A percentile compares a stretch with the other conserved stretches of the same genome.
Evolutionary conservation across 176 grass and related monocot genomes (phyloP).

Genomic region (Triticum monococcum): DNA sequence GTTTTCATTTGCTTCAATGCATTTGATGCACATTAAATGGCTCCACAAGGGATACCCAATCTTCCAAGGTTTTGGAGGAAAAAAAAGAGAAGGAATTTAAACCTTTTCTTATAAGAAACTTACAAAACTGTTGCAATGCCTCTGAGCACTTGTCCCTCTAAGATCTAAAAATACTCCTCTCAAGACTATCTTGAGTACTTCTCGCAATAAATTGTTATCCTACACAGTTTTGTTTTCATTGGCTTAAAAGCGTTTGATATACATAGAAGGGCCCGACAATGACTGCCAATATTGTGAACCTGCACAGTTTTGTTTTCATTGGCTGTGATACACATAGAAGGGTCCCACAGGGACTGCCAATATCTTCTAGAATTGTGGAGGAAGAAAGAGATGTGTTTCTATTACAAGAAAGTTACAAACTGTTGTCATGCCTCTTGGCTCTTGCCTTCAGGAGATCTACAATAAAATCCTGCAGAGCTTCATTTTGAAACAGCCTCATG

Average conservation of each 20-base stretch:
- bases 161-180: neutral
- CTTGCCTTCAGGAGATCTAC: neutral
- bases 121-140: neutral
- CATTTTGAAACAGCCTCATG: neutral
- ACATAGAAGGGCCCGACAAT: neutral
- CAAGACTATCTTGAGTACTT: neutral
- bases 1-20: neutral
- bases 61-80: neutral
- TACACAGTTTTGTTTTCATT: neutral
- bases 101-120: neutral
- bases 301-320: too few relatives aligned
- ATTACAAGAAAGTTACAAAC: conserved; percentile 5
- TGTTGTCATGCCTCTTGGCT: neutral
- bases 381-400: neutral
- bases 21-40: neutral
- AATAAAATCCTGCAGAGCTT: neutral
- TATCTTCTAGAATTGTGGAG: neutral
- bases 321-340: too few relatives aligned
- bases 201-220: neutral
- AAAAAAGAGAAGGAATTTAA: neutral
- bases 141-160: neutral
- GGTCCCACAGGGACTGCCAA: neutral
- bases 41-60: neutral
- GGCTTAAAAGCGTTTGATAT: neutral
- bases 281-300: too few relatives aligned